A percentile compares a stretch with the other conserved stretches of the same genome.
Conservation (phyloP, 805 yeast genomes). For the Candida nemodendra region DNA sequence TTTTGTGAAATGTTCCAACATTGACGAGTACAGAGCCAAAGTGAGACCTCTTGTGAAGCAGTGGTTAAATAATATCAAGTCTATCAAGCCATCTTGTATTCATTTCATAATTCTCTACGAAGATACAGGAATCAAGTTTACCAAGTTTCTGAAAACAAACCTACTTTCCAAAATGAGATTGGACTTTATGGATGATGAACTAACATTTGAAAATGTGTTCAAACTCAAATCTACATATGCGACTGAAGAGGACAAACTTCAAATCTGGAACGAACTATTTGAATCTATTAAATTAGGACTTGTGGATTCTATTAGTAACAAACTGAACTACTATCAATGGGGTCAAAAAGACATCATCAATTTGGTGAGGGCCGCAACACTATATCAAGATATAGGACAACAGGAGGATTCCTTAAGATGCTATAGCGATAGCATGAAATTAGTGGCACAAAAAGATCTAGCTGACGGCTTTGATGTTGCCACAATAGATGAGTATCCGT, state of each 20-base stretch:
- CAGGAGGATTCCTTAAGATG: constrained; percentile 57
- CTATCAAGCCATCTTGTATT: constrained; percentile 52
- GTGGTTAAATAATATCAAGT: constrained; percentile 59
- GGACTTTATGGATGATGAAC: constrained; percentile 29
- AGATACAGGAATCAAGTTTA: constrained; percentile 24
- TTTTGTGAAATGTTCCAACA: constrained; percentile 60
- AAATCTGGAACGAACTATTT: constrained; percentile 49
- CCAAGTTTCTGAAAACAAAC: constrained; percentile 30
- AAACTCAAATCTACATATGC: constrained; percentile 38
- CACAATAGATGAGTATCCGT: constrained; percentile 8
- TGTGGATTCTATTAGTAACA: constrained; percentile 50
- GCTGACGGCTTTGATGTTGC: constrained; percentile 19
- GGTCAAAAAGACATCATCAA: constrained; percentile 13
- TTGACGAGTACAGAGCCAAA: constrained; percentile 75
- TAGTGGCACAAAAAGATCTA: constrained; percentile 13
- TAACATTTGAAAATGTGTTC: constrained; percentile 37
- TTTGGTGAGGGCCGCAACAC: constrained; percentile 34
- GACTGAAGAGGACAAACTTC: constrained; percentile 40
- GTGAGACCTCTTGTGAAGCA: constrained; percentile 79
- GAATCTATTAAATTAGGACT: constrained; percentile 47
- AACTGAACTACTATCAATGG: constrained; percentile 41
- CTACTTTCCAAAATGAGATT: constrained; percentile 30
- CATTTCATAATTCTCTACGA: constrained; percentile 55
- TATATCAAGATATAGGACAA: constrained; percentile 49
- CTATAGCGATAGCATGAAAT: constrained; percentile 44